Percentiles rank a stretch among this genome's conserved stretches.
Evolutionary conservation across 2,329 filamentous ascomycete genomes (phyloP).

Genomic region (Alternaria alternata): DNA sequence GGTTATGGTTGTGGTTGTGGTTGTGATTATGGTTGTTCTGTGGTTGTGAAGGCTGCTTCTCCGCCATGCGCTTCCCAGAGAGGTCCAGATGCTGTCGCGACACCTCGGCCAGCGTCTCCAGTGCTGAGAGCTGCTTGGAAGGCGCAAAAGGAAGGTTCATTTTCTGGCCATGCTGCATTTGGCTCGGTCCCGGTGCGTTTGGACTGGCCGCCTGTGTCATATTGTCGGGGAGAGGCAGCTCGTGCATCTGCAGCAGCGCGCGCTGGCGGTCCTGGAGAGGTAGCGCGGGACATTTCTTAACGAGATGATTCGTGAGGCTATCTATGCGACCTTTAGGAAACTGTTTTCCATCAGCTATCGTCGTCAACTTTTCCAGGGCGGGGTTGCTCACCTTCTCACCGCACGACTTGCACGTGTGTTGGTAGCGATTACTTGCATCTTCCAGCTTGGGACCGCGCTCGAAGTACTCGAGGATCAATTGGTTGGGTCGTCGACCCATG

Average conservation of each 20-base stretch:
- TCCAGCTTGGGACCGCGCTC: conserved; percentile 84
- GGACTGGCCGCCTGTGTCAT: conserved; percentile 36
- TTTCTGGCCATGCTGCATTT: conserved; percentile 39
- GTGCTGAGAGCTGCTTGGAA: conserved; percentile 73
- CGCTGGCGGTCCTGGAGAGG: conserved; percentile 77
- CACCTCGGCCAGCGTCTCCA: conserved; percentile 88
- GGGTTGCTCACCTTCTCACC: conserved; percentile 68
- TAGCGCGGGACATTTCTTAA: conserved; percentile 85
- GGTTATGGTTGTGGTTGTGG: conserved; percentile 5
- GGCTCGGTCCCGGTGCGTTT: conserved; percentile 21
- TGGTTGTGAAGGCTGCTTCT: conserved; percentile 37
- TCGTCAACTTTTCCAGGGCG: conserved; percentile 23
- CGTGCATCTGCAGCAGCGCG: conserved; percentile 75
- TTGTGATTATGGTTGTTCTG: conserved; percentile 16
- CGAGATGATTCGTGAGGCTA: conserved; percentile 79
- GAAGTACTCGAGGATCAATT: conserved; percentile 87
- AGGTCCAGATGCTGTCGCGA: conserved; percentile 75
- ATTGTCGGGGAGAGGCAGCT: conserved; percentile 62
- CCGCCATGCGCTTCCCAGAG: conserved; percentile 55
- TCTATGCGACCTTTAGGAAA: conserved; percentile 92
- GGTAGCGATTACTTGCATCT: conserved; percentile 90
- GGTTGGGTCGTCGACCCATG: conserved; percentile 86
- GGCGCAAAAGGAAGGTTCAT: conserved; percentile 55
- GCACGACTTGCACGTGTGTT: conserved; percentile 88
- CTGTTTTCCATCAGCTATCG: conserved; percentile 41